phyloP scores from a whole-genome alignment of 2,329 filamentous ascomycete genomes.

The Epichloe festucae region DNA sequence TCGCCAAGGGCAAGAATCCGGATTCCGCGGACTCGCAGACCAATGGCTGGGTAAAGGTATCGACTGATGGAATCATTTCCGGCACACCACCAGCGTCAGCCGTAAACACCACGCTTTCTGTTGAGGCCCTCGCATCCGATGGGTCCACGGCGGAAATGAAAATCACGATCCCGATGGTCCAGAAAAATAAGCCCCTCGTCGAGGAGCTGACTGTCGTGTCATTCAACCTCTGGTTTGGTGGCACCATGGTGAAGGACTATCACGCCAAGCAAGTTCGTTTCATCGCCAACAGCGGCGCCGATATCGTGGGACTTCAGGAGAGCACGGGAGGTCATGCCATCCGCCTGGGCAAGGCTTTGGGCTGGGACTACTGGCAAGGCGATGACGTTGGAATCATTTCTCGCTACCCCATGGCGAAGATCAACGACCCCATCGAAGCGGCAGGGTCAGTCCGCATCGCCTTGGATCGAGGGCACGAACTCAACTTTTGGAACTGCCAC shows the following conservation, averaged over 20 bases:
- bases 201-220: conserved; percentile 22
- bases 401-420: conserved; percentile 24
- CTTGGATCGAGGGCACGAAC: conserved; percentile 17
- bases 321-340: conserved; percentile 16
- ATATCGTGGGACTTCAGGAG: conserved; percentile 27
- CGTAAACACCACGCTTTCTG: conserved; percentile 12
- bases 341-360: conserved; percentile 22
- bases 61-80: conserved; percentile 19
- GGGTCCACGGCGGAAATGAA: conserved; percentile 13
- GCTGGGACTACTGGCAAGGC: conserved; percentile 24
- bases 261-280: conserved; percentile 26
- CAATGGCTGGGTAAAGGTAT: conserved; percentile 20
- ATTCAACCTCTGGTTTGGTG: conserved; percentile 28
- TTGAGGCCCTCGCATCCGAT: conserved; percentile 16
- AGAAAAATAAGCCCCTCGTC: conserved; percentile 16
- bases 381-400: conserved; percentile 21
- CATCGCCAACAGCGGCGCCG: conserved; percentile 17
- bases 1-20: conserved; percentile 12
- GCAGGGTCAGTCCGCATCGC: conserved; percentile 21
- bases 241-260: conserved; percentile 21
- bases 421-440: conserved; percentile 13
- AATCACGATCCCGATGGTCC: conserved; percentile 21
- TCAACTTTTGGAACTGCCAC: conserved; percentile 24
- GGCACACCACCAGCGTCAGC: conserved; percentile 18
- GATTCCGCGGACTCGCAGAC: conserved; percentile 6